Conservation (phyloP, 495 filamentous ascomycete genomes). For the Talaromyces wortmannii region DNA sequence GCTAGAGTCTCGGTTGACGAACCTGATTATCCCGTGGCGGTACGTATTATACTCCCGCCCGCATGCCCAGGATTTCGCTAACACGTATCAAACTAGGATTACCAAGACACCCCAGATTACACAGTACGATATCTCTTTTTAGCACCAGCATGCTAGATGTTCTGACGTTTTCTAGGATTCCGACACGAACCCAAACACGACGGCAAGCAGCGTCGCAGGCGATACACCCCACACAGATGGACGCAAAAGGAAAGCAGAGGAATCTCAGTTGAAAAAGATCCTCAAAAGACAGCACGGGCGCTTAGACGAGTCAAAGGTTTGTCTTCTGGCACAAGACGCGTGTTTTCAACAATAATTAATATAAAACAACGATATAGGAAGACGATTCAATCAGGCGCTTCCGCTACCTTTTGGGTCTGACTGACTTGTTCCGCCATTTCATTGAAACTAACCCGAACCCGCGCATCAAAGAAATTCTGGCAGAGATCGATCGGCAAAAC, state of each 20-base stretch:
- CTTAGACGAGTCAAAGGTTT: slow-evolving; percentile 85
- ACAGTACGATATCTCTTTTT: slow-evolving; percentile 38
- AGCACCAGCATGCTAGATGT: neutral
- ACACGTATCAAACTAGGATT: slow-evolving; percentile 37
- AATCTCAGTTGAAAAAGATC: slow-evolving; percentile 77
- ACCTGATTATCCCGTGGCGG: slow-evolving; percentile 36
- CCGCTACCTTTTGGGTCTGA: slow-evolving; percentile 90
- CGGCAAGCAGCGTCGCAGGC: slow-evolving; percentile 78
- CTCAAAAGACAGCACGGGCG: slow-evolving; percentile 92
- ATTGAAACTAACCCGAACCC: slow-evolving; percentile 96
- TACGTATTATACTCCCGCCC: slow-evolving; percentile 15
- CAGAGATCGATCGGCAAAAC: slow-evolving; percentile 88
- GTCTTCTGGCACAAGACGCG: slow-evolving; percentile 3
- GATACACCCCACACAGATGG: slow-evolving; percentile 63
- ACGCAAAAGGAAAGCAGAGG: slow-evolving; percentile 76
- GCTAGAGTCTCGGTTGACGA: slow-evolving; percentile 35
- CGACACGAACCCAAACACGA: slow-evolving; percentile 88
- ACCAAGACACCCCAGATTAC: slow-evolving; percentile 78
- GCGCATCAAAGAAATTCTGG: slow-evolving; percentile 82
- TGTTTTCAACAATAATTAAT: slow-evolving; percentile 1
- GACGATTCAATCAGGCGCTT: slow-evolving; percentile 94
- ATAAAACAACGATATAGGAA: slow-evolving; percentile 48
- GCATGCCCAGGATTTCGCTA: neutral
- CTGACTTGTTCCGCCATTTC: slow-evolving; percentile 97
- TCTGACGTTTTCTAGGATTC: slow-evolving; percentile 51